Base-by-base conservation (phyloP, 139 green algal genomes). In the Coelastrella sp. region DNA sequence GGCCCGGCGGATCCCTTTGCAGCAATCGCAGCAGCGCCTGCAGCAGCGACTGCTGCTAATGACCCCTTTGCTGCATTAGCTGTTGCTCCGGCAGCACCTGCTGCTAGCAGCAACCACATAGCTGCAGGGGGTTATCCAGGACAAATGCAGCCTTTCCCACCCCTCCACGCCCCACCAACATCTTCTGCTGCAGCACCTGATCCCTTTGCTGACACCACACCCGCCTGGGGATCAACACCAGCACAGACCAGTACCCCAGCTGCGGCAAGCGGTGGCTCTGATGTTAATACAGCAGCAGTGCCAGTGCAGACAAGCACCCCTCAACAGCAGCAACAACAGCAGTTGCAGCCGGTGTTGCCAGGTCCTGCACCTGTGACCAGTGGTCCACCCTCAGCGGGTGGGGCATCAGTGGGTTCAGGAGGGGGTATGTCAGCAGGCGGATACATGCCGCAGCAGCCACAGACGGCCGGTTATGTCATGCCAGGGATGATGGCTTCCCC, bases 131-230 rank as follows among this genome's bases (percentile, higher is more conserved):
- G n/a, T n/a, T n/a, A n/a, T n/a, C n/a, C n/a, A n/a, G n/a, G n/a
- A n/a, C n/a, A n/a, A n/a, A n/a, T n/a, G n/a, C n/a, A n/a, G n/a
- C n/a, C n/a, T n/a, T n/a, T n/a, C n/a, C n/a, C n/a, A n/a, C n/a
- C n/a, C n/a, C n/a, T n/a, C n/a, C n/a, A n/a, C n/a, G n/a, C n/a
- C n/a, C n/a, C n/a, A n/a, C n/a, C n/a, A n/a, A n/a, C n/a, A n/a
- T n/a, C n/a, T n/a, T 25, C 63, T 32, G 62, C 76, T 37, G 79
- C 50, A 21, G 80, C 67, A 50, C 50, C 68, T 25, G 81, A 81
- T 30, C 81, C 81, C 5, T 73, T 81, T 86, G 79, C 63, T 43
- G 79, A 78, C 34, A 34, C 79, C 8, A 11, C 30, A 15, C 63
- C 79, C 11, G 32, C 43, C 4, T 78, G 79, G 63, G 79, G 30